Percentiles rank a stretch among this genome's conserved stretches.
phyloP scores from a whole-genome alignment of 495 filamentous ascomycete genomes.

The Talaromyces nanjingensis region DNA sequence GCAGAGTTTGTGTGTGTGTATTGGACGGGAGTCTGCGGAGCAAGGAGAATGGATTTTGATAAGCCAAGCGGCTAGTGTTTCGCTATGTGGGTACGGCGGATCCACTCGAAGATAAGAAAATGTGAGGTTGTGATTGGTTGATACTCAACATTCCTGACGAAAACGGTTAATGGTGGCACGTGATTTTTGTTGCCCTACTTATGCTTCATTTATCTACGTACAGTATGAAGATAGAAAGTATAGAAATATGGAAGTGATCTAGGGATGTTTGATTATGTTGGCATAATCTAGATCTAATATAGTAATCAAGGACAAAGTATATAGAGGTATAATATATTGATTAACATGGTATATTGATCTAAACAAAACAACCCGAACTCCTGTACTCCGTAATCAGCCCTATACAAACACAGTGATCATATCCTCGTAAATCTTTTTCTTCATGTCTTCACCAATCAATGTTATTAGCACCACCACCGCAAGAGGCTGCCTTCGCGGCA shows the following conservation, averaged over 20 bases:
- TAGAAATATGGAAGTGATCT: background rate
- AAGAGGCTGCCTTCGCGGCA: conserved; percentile 32
- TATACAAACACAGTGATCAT: background rate
- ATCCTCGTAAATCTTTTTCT: background rate
- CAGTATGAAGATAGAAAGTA: background rate
- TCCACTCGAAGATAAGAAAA: background rate
- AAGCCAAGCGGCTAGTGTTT: background rate
- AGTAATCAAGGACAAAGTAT: background rate
- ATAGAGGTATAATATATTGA: background rate
- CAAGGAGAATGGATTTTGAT: background rate
- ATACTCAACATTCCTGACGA: background rate
- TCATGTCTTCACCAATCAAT: conserved; percentile 60
- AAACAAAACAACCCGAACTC: background rate
- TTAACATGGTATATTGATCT: background rate
- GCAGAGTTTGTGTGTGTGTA: background rate
- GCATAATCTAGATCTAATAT: background rate
- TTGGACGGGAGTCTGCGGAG: background rate
- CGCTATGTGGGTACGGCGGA: background rate
- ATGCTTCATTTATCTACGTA: background rate
- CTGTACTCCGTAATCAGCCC: background rate
- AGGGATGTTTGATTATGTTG: background rate
- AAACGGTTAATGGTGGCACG: background rate
- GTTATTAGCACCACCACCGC: conserved; percentile 31
- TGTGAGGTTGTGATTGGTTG: background rate
- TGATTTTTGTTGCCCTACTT: conserved; percentile 7